Percentiles rank a stretch among this genome's conserved stretches.
Conservation (phyloP, 2,329 filamentous ascomycete genomes). For the Sphaerulina populicola region DNA sequence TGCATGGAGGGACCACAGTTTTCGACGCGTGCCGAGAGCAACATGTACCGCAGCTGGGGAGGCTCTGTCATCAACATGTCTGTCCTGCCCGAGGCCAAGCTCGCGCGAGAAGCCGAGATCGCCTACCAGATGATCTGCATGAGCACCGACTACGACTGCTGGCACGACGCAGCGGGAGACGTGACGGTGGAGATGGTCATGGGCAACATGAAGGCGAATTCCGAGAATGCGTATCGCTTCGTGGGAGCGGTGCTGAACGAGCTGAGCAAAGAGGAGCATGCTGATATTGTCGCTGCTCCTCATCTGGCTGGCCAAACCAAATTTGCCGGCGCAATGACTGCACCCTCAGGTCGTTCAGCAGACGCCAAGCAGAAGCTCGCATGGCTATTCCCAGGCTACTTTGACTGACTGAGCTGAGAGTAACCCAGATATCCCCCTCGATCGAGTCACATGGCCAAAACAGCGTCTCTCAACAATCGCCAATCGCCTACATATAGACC, state of each 20-base stretch:
- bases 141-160: slow-evolving; percentile 99
- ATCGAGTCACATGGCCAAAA: not conserved
- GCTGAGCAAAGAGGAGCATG: slow-evolving; percentile 67
- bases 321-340: slow-evolving; percentile 76
- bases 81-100: slow-evolving; percentile 85
- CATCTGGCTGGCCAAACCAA: slow-evolving; percentile 69
- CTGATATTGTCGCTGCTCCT: slow-evolving; percentile 66
- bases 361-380: slow-evolving; percentile 72
- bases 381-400: slow-evolving; percentile 83
- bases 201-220: slow-evolving; percentile 90
- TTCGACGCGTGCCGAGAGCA: slow-evolving; percentile 87
- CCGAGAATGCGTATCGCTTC: slow-evolving; percentile 75
- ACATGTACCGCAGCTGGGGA: slow-evolving; percentile 91
- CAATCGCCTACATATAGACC: slow-evolving; percentile 1
- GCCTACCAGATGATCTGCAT: slow-evolving; percentile 98
- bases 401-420: slow-evolving; percentile 32
- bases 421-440: not conserved
- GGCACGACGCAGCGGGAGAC: slow-evolving; percentile 67
- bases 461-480: slow-evolving; percentile 1
- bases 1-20: slow-evolving; percentile 99
- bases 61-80: slow-evolving; percentile 98
- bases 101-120: slow-evolving; percentile 91
- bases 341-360: slow-evolving; percentile 61
- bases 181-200: slow-evolving; percentile 97
- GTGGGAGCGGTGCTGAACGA: slow-evolving; percentile 82